Conservation (phyloP, 2,329 filamentous ascomycete genomes). For the Exophiala dermatitidis region DNA sequence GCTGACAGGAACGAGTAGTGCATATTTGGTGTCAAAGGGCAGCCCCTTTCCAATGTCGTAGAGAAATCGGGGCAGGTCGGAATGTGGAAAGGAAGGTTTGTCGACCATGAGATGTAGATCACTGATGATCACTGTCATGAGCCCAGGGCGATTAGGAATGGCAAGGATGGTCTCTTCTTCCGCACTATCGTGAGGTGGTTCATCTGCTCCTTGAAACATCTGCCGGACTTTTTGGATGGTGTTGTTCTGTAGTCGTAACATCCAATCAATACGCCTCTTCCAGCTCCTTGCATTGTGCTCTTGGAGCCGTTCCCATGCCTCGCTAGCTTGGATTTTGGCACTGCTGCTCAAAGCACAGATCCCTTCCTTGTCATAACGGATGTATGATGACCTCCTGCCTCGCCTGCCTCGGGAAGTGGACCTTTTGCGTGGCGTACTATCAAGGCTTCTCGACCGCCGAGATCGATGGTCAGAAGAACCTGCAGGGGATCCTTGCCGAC, state of each 20-base stretch:
- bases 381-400: slow-evolving; percentile 31
- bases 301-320: slow-evolving; percentile 69
- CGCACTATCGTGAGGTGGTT: slow-evolving; percentile 71
- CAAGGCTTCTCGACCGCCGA: slow-evolving; percentile 44
- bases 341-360: slow-evolving; percentile 63
- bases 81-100: slow-evolving; percentile 83
- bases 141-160: slow-evolving; percentile 73
- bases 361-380: slow-evolving; percentile 71
- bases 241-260: slow-evolving; percentile 60
- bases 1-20: slow-evolving; percentile 81
- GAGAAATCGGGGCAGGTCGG: slow-evolving; percentile 74
- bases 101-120: slow-evolving; percentile 81
- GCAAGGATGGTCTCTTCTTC: slow-evolving; percentile 80
- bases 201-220: slow-evolving; percentile 74
- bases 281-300: slow-evolving; percentile 81
- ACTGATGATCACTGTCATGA: slow-evolving; percentile 72
- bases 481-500: slow-evolving; percentile 35
- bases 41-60: slow-evolving; percentile 93
- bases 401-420: slow-evolving; percentile 32
- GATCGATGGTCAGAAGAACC: slow-evolving; percentile 29
- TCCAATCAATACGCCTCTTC: slow-evolving; percentile 81
- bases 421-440: slow-evolving; percentile 41
- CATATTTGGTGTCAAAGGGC: slow-evolving; percentile 83
- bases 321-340: slow-evolving; percentile 64
- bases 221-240: slow-evolving; percentile 72